Evolutionary conservation across 768 basidiomycete species (phyloP), one percentile per base, ranked within the genome.

Genomic region (Kwoniella dejecticola): DNA sequence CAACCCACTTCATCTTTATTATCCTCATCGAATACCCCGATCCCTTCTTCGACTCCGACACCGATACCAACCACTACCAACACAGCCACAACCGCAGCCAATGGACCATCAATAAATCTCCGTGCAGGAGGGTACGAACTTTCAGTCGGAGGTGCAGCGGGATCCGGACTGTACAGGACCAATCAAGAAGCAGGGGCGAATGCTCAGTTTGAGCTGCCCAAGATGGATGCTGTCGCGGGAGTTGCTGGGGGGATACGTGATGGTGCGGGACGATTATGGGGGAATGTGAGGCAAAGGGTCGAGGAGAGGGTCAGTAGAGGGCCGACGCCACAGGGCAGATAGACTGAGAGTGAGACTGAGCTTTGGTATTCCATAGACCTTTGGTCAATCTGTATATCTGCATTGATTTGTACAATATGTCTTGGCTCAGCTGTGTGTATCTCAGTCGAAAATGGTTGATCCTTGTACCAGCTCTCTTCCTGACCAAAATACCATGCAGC

Each of bases 51-150:
- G 7, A 53, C 33, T 23, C 40, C 36, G 33, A n/a, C n/a, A n/a
- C n/a, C n/a, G n/a, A n/a, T n/a, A n/a, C 46, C 46, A 33, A 17
- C 15, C 12, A 17, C 23, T 3, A 46, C 96, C 63, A 96, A 93
- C 74, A 82, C 97, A 24, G n/a, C n/a, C n/a, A n/a, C n/a, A n/a
- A n/a, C n/a, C n/a, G n/a, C n/a, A n/a, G n/a, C n/a, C n/a, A n/a
- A n/a, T n/a, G n/a, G n/a, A n/a, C n/a, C n/a, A n/a, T n/a, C n/a
- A n/a, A n/a, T n/a, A n/a, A n/a, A n/a, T n/a, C n/a, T n/a, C n/a
- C 92, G 93, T 71, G 85, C 97, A 24, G 94, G 91, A 10, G 89
- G 89, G 0, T 90, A 96, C 60, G 93, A 93, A 74, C 86, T 96
- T 42, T 91, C 88, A 66, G 84, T 96, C n/a, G 92, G 92, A n/a